Conservation (phyloP, 257 asterid genomes). For the Nicotiana otophora region DNA sequence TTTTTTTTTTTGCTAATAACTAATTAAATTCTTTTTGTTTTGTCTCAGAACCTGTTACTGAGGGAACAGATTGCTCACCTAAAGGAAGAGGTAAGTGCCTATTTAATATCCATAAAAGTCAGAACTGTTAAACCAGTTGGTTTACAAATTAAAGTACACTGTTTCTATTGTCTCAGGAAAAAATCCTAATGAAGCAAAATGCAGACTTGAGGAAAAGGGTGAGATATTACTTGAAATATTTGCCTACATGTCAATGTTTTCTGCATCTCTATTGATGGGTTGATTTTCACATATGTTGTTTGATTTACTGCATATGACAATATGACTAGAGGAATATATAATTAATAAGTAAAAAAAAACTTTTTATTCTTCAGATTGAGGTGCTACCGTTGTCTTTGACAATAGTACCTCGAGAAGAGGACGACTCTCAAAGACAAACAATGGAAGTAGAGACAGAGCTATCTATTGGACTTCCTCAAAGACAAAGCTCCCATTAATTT, state of each 20-base stretch:
- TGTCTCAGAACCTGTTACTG: slow-evolving; percentile 28
- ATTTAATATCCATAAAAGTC: background rate
- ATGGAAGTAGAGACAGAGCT: slow-evolving; percentile 44
- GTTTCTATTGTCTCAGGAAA: slow-evolving; percentile 27
- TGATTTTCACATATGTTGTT: no score
- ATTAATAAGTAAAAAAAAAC: no score
- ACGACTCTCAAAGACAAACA: slow-evolving; percentile 4
- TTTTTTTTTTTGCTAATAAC: no score
- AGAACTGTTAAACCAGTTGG: background rate
- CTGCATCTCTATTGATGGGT: no score
- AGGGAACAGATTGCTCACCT: slow-evolving; percentile 35
- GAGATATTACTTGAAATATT: background rate
- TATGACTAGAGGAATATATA: no score
- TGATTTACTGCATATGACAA: no score
- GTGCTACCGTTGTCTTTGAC: slow-evolving; percentile 23
- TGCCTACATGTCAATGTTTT: background rate
- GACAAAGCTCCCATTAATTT: background rate
- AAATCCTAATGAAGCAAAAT: slow-evolving; percentile 30
- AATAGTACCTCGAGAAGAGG: background rate
- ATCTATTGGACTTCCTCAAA: slow-evolving; percentile 40
- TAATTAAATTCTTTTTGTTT: background rate
- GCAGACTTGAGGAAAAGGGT: slow-evolving; percentile 43
- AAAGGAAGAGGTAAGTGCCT: slow-evolving; percentile 35
- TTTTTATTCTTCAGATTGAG: slow-evolving; percentile 20
- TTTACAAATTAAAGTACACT: background rate